These are phyloP conservation scores for Citrus unshiu DNA, from an alignment of 345 rosid species.

Conservation along the genomic window DNA sequence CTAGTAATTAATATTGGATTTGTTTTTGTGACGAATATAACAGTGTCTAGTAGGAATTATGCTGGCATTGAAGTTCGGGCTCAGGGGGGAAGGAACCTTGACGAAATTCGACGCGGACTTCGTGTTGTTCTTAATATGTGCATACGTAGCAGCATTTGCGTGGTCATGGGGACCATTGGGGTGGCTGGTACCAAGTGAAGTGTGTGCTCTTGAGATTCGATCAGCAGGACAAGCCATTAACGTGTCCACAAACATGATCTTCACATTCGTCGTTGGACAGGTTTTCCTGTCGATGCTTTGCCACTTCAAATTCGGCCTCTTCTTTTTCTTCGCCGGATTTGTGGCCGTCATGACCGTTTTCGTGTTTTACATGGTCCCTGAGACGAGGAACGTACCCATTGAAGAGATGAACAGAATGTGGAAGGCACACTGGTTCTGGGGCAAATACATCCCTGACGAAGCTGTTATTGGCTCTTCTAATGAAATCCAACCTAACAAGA, in stretches of 20 bases:
- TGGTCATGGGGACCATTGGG: slow-evolving; percentile 72
- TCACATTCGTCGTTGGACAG: slow-evolving; percentile 52
- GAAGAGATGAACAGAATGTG: slow-evolving; percentile 48
- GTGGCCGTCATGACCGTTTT: slow-evolving; percentile 40
- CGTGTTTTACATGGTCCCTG: slow-evolving; percentile 38
- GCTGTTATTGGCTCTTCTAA: neutral
- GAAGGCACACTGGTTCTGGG: slow-evolving; percentile 56
- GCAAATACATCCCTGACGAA: slow-evolving; percentile 33
- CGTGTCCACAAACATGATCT: slow-evolving; percentile 49
- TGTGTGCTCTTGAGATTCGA: slow-evolving; percentile 41
- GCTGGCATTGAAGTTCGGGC: slow-evolving; percentile 31
- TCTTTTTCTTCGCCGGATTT: slow-evolving; percentile 45
- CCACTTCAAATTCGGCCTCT: slow-evolving; percentile 48
- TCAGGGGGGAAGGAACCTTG: slow-evolving; percentile 22
- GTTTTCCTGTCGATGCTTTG: slow-evolving; percentile 55
- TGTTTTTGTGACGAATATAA: neutral
- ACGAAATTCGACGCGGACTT: slow-evolving; percentile 18
- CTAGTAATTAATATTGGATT: too few relatives aligned
- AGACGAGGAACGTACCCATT: slow-evolving; percentile 44
- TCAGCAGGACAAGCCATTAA: slow-evolving; percentile 51
- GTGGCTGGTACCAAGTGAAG: slow-evolving; percentile 59
- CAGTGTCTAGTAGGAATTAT: slow-evolving; percentile 16
- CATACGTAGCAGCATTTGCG: slow-evolving; percentile 48
- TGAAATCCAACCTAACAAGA: neutral
- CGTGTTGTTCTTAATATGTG: slow-evolving; percentile 31